These are phyloP conservation scores for Rheum nobile DNA, from an alignment of 148 eudicot genomes.

Conservation along the genomic window DNA sequence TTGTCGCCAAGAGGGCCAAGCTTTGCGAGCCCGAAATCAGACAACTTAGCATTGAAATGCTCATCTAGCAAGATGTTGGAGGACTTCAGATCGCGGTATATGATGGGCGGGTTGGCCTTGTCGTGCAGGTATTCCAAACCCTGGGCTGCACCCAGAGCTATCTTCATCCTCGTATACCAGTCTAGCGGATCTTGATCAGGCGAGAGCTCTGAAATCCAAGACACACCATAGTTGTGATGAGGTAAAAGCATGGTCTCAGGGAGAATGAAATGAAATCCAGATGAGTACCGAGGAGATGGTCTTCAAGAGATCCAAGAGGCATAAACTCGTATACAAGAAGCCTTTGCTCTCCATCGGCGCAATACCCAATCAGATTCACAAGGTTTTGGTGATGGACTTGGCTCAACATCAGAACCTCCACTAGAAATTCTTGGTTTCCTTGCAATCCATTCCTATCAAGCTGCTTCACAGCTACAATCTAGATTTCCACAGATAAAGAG, in stretches of 20 bases:
- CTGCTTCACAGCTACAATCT: conserved; percentile 41
- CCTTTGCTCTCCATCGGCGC: conserved; percentile 58
- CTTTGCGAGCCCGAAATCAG: conserved; percentile 52
- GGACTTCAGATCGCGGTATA: conserved; percentile 44
- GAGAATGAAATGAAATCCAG: neutral
- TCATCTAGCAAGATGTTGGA: conserved; percentile 41
- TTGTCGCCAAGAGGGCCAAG: conserved; percentile 41
- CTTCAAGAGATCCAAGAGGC: conserved; percentile 53
- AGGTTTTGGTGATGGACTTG: conserved; percentile 37
- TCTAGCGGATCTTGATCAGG: conserved; percentile 26
- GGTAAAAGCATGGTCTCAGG: neutral
- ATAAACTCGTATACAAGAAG: conserved; percentile 61
- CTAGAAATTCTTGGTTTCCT: conserved; percentile 42
- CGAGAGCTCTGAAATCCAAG: conserved; percentile 18
- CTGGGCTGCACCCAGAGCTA: conserved; percentile 39
- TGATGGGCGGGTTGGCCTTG: conserved; percentile 37
- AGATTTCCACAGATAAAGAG: no score
- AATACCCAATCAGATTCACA: conserved; percentile 41
- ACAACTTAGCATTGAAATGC: conserved; percentile 37
- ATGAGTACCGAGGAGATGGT: conserved; percentile 42
- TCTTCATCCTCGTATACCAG: conserved; percentile 39
- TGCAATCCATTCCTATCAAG: conserved; percentile 36
- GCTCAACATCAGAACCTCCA: conserved; percentile 42
- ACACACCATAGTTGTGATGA: neutral
- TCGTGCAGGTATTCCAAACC: conserved; percentile 50